Evolutionary conservation across 805 yeast species (phyloP), one percentile per base, ranked within the genome.

Genomic region (Spathaspora sp.): DNA sequence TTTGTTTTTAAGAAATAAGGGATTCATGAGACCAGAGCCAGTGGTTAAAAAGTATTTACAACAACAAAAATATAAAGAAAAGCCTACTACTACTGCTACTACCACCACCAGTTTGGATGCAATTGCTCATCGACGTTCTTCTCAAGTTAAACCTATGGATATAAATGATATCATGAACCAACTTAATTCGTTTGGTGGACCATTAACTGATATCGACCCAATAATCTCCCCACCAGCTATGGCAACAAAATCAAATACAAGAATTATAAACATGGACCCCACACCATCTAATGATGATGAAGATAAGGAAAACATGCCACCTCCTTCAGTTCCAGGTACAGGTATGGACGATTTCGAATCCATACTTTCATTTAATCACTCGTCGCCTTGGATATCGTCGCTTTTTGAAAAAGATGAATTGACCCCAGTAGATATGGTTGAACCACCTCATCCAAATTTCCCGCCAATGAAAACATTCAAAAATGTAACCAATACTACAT

Each of bases 191-290:
- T 68, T 68, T 55, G 79, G 79, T 2, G 79, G 79, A 1, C 80
- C 80, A 4, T 63, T 75, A 49, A 75, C 80, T 12, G 80, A 75
- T 53, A 73, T 75, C 11, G 80, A 75, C 54, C 72, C 73, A 1
- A 56, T 75, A 42, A 60, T 61, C 4, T 73, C 77, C 6, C 79
- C 76, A 48, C 77, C 77, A 55, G 76, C 68, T 79, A 70, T 71
- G 65, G 85, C 85, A n/a, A 78, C 79, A 5, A 80, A 80, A 58
- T 64, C 77, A 42, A 80, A 79, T 57, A 80, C 85, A 3, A 70
- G 83, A 42, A 73, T 80, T 19, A 80, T 80, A 45, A 79, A 78
- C 53, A 54, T 80, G n/a, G 79, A 76, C 51, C 40, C 40, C 2
- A 81, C 74, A 35, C 70, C 62, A 42, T 75, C 75, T 51, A 81